These are phyloP conservation scores for Pseudogymnoascus destructans DNA, from an alignment of 2,329 filamentous ascomycete genomes.

Conservation along the genomic window DNA sequence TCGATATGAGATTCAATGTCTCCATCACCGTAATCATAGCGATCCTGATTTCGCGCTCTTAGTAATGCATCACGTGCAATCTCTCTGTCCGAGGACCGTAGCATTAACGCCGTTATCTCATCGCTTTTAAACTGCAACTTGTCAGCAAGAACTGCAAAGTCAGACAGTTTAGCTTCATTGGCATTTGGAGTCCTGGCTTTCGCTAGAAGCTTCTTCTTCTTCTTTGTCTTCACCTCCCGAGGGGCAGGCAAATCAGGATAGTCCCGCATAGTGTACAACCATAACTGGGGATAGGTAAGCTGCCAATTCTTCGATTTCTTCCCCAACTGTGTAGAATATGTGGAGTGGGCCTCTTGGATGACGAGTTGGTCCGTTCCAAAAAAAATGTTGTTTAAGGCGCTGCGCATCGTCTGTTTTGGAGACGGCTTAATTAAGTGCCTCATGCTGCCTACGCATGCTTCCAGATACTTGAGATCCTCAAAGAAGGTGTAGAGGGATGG, in stretches of 20 bases:
- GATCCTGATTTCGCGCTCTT: background rate
- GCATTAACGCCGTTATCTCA: slow-evolving; percentile 8
- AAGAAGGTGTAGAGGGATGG: no score
- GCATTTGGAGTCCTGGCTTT: slow-evolving; percentile 10
- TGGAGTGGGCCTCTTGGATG: background rate
- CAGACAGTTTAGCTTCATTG: slow-evolving; percentile 11
- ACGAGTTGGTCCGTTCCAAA: background rate
- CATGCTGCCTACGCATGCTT: slow-evolving; percentile 21
- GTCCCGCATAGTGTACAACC: slow-evolving; percentile 25
- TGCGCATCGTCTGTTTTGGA: slow-evolving; percentile 12
- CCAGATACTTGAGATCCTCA: slow-evolving; percentile 27
- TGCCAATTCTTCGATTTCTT: background rate
- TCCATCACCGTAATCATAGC: background rate
- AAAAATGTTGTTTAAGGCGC: background rate
- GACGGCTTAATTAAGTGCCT: slow-evolving; percentile 21
- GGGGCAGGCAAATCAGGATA: slow-evolving; percentile 15
- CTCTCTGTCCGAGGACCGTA: background rate
- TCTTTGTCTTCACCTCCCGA: slow-evolving; percentile 14
- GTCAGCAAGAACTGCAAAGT: slow-evolving; percentile 11
- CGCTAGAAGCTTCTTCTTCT: slow-evolving; percentile 16
- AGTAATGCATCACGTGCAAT: background rate
- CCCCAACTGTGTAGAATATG: background rate
- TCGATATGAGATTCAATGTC: background rate
- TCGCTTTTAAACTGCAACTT: slow-evolving; percentile 14
- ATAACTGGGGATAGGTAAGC: slow-evolving; percentile 21